Percentiles rank a stretch among this genome's conserved stretches.
These are phyloP conservation scores for Phytophthora sansomeana DNA, from an alignment of 352 stramenopile genomes.

Conservation along the genomic window DNA sequence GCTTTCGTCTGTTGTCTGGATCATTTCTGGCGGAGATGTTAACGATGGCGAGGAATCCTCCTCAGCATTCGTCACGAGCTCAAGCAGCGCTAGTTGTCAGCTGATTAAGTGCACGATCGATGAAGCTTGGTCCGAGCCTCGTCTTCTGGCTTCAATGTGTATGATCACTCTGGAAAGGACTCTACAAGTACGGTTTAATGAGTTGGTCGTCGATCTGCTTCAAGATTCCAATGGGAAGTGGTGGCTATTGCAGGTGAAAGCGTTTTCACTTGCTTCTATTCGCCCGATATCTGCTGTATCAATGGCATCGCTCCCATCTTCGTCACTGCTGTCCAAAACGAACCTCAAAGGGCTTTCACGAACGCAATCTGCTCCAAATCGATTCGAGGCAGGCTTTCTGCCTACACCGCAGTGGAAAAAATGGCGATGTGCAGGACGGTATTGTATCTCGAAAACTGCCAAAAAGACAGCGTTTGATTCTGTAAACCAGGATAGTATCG, in stretches of 20 bases:
- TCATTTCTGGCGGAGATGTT: slow-evolving; percentile 49
- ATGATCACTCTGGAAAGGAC: slow-evolving; percentile 45
- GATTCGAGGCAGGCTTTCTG: slow-evolving; percentile 34
- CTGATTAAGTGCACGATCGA: slow-evolving; percentile 60
- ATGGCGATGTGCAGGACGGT: slow-evolving; percentile 59
- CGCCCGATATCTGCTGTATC: slow-evolving; percentile 30
- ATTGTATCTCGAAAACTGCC: slow-evolving; percentile 22
- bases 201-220: slow-evolving; percentile 65
- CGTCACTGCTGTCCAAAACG: slow-evolving; percentile 1
- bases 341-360: slow-evolving; percentile 16
- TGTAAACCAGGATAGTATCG: slow-evolving; percentile 6
- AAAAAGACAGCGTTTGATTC: not conserved
- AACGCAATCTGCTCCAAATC: slow-evolving; percentile 56
- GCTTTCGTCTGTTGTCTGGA: slow-evolving; percentile 55
- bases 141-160: slow-evolving; percentile 45
- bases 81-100: slow-evolving; percentile 47
- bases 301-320: not conserved
- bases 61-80: slow-evolving; percentile 27
- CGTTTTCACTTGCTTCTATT: slow-evolving; percentile 47
- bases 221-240: slow-evolving; percentile 60
- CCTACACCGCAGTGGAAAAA: slow-evolving; percentile 42
- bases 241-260: slow-evolving; percentile 80
- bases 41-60: not conserved
- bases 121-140: slow-evolving; percentile 63
- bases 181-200: slow-evolving; percentile 49